Conservation (phyloP, 2,329 filamentous ascomycete species). For the Plectosphaerella cucumerina region DNA sequence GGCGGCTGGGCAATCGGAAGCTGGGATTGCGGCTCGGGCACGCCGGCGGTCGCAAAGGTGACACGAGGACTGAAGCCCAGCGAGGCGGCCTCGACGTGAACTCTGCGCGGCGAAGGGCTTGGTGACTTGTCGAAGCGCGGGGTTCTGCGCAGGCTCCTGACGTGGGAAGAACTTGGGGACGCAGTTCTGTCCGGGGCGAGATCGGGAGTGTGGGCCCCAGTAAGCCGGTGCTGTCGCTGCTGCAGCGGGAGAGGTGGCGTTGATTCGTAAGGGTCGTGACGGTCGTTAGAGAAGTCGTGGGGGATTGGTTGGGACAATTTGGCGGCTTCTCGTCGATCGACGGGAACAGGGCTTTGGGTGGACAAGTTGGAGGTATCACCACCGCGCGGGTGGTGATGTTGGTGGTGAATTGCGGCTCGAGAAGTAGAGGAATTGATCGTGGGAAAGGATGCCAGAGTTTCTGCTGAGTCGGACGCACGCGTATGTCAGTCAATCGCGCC, state of each 20-base stretch:
- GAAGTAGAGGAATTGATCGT: neutral
- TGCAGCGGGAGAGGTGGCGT: slow-evolving; percentile 30
- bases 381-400: slow-evolving; percentile 29
- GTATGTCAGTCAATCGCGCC: too few relatives aligned
- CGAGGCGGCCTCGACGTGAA: slow-evolving; percentile 43
- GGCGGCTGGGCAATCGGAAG: slow-evolving; percentile 7
- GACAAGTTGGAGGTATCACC: slow-evolving; percentile 45
- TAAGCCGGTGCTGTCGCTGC: slow-evolving; percentile 35
- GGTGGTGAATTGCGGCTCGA: neutral
- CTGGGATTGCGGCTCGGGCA: slow-evolving; percentile 7
- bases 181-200: slow-evolving; percentile 33
- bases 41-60: slow-evolving; percentile 28
- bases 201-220: slow-evolving; percentile 28
- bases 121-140: slow-evolving; percentile 43
- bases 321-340: slow-evolving; percentile 32
- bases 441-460: neutral
- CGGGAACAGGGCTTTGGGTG: slow-evolving; percentile 28
- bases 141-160: slow-evolving; percentile 45
- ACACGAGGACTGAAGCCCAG: slow-evolving; percentile 43
- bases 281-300: slow-evolving; percentile 42
- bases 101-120: slow-evolving; percentile 25
- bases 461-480: neutral
- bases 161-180: slow-evolving; percentile 39
- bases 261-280: slow-evolving; percentile 50
- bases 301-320: slow-evolving; percentile 40